A percentile compares a stretch with the other conserved stretches of the same genome.
phyloP scores from a whole-genome alignment of 768 basidiomycete species.

The Hericium coralloides region DNA sequence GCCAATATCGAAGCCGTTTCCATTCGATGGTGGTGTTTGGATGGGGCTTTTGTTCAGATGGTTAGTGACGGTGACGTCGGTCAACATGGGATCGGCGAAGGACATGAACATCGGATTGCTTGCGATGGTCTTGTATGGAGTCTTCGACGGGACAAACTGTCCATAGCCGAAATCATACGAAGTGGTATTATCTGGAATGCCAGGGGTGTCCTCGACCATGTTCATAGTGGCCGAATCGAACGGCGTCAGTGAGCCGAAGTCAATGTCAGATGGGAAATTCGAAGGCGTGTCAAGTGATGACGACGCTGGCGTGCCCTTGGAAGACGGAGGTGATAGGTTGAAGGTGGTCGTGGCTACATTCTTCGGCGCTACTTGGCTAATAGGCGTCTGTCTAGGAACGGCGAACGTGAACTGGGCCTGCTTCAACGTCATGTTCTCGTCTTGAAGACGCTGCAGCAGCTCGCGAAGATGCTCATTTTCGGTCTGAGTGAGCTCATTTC shows the following conservation, averaged over 20 bases:
- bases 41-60: conserved; percentile 4
- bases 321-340: conserved; percentile 8
- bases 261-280: conserved; percentile 25
- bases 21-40: conserved; percentile 2
- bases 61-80: conserved; percentile 15
- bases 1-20: conserved; percentile 32
- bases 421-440: conserved; percentile 79
- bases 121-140: conserved; percentile 71
- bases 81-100: conserved; percentile 39
- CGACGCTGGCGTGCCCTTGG: conserved; percentile 18
- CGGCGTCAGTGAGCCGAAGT: conserved; percentile 59
- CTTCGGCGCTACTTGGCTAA: conserved; percentile 13
- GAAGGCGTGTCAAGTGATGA: conserved; percentile 21
- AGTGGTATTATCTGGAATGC: conserved; percentile 21
- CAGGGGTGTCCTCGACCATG: conserved; percentile 44
- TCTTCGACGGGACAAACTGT: conserved; percentile 32
- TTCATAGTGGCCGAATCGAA: conserved; percentile 65
- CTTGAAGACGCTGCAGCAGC: conserved; percentile 73
- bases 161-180: conserved; percentile 31
- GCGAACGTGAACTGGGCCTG: conserved; percentile 78
- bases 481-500: conserved; percentile 57
- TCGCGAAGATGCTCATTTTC: conserved; percentile 91
- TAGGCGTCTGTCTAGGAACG: conserved; percentile 40
- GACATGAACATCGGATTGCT: conserved; percentile 82
- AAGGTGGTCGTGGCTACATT: conserved; percentile 9